phyloP scores from a whole-genome alignment of 2,329 filamentous ascomycete species.

The Trichoderma sp. region DNA sequence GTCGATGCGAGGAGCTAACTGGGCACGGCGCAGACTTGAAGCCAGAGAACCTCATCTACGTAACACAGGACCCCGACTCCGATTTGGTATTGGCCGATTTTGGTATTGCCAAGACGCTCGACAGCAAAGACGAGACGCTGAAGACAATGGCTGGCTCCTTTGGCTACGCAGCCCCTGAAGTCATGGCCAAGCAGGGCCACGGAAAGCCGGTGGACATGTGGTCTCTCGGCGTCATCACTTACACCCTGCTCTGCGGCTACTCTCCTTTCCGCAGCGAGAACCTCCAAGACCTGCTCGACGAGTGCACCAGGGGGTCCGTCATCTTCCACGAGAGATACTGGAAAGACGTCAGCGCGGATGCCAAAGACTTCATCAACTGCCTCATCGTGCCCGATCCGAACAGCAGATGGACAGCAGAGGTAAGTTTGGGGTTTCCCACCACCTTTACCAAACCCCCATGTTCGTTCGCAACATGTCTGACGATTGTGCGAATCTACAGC shows the following conservation, averaged over 20 bases:
- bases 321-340: constrained; percentile 98
- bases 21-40: constrained; percentile 77
- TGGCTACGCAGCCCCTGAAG: constrained; percentile 94
- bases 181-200: constrained; percentile 97
- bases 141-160: constrained; percentile 99
- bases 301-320: constrained; percentile 81
- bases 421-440: constrained; percentile 45
- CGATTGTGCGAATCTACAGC: constrained; percentile 50
- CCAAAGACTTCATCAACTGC: constrained; percentile 87
- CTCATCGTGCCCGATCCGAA: constrained; percentile 79
- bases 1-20: too few relatives aligned
- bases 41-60: constrained; percentile 94
- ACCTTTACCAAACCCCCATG: not conserved
- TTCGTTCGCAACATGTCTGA: not conserved
- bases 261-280: constrained; percentile 97
- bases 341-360: constrained; percentile 94
- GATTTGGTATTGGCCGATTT: constrained; percentile 94
- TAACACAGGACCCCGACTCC: constrained; percentile 73
- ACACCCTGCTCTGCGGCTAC: constrained; percentile 96
- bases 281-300: constrained; percentile 87
- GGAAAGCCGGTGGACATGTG: constrained; percentile 99
- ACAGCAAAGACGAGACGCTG: constrained; percentile 84
- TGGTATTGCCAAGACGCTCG: constrained; percentile 97
- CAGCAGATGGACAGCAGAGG: constrained; percentile 75
- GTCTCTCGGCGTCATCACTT: constrained; percentile 98